Base-by-base conservation (phyloP, 1,284 basidiomycete species). In the Trametes hirsuta region DNA sequence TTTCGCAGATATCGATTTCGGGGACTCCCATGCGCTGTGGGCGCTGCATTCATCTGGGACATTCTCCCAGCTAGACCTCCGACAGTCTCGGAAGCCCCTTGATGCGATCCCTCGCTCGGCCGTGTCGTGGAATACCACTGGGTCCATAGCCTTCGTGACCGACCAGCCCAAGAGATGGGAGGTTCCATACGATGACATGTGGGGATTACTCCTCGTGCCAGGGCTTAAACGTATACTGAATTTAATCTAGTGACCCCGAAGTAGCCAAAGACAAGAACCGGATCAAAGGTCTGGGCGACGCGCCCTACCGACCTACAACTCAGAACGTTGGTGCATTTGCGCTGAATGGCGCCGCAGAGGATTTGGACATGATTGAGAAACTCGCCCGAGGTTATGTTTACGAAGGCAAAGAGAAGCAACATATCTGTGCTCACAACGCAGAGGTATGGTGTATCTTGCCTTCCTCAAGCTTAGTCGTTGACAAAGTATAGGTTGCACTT, bases 141-240 rank as follows among this genome's bases (percentile, higher is more conserved):
- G 91, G 0, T 82, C 88, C 5, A 71, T 95, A 36, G 81, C 85
- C 1, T 93, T 94, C 66, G 87, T 89, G 4, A 71, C 85, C 1
- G 91, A 92, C 61, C 75, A 76, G 18, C 81, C 80, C 54, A 72
- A 73, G 21, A 72, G 72, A 35, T 90, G 86, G 77, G 93, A 94
- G 68, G 74, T 91, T 0, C 94, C 94, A 0, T 95, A 91, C 66
- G 94, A 95, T 67, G 94, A 95, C 69, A 70, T 90, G 93, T 94
- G 69, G 68, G 88, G 76, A 40, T 3, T 21, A 12, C 3, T 25
- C 8, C 18, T 11, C 12, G 22, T 36, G 12, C 18, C 1, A 6
- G 12, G 30, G 24, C 11, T 37, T 9, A 6, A 15, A 22, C 30
- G 63, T 15, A 52, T 54, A 36, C 59, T 47, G 24, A 25, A 48